Conservation (phyloP, 768 basidiomycete genomes). For the Phaeotremella fagi region DNA sequence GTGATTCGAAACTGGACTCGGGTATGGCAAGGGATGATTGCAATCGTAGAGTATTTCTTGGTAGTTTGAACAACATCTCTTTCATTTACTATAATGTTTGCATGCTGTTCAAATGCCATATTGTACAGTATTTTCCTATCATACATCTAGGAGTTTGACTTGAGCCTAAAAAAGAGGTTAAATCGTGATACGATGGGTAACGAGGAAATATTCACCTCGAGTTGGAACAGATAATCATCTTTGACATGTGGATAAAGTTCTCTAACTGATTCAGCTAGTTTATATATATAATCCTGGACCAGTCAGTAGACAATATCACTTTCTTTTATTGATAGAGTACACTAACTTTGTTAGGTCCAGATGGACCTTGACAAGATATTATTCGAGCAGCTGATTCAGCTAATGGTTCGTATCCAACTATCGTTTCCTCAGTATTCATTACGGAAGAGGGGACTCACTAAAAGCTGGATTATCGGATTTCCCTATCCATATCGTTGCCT, state of each 20-base stretch:
- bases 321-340: background rate
- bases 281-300: constrained; percentile 76
- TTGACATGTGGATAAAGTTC: constrained; percentile 52
- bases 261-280: constrained; percentile 68
- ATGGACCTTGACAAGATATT: constrained; percentile 72
- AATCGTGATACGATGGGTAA: too few relatives aligned
- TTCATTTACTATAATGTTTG: too few relatives aligned
- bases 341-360: constrained; percentile 78
- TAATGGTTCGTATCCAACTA: constrained; percentile 81
- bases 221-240: constrained; percentile 45
- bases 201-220: constrained; percentile 40
- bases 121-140: too few relatives aligned
- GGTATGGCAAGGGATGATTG: too few relatives aligned
- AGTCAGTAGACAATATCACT: background rate
- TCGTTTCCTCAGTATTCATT: background rate
- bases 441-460: constrained; percentile 52
- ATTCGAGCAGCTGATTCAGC: constrained; percentile 64
- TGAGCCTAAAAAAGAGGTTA: background rate
- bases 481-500: constrained; percentile 71
- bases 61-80: too few relatives aligned
- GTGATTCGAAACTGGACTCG: too few relatives aligned
- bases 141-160: background rate
- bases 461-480: constrained; percentile 83
- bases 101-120: too few relatives aligned
- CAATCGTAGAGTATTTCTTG: too few relatives aligned